phyloP scores from a whole-genome alignment of 2,329 filamentous ascomycete genomes.

The Epicoccum sorghinum region DNA sequence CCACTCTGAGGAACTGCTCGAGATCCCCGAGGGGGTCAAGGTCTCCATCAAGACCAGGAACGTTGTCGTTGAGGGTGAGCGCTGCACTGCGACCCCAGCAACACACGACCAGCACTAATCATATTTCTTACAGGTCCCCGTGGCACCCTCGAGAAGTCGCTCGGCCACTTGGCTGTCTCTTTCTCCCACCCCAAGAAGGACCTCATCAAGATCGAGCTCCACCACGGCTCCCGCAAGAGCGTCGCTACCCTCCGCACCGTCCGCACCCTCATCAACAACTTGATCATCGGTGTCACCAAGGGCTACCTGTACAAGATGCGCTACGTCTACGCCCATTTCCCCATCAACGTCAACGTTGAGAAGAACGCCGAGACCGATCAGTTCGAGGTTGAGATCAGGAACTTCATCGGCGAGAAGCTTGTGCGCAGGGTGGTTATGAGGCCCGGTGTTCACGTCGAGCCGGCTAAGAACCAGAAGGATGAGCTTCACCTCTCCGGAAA shows the following conservation, averaged over 20 bases:
- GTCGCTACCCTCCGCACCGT: conserved; percentile 98
- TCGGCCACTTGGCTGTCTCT: conserved; percentile 94
- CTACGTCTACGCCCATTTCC: conserved; percentile 99
- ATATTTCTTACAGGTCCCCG: conserved; percentile 6
- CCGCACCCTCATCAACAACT: conserved; percentile 97
- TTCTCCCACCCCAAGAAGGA: conserved; percentile 88
- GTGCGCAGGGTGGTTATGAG: conserved; percentile 91
- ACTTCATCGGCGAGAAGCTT: conserved; percentile 83
- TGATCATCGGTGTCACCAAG: conserved; percentile 98
- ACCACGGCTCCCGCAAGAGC: conserved; percentile 98
- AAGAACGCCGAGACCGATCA: conserved; percentile 91
- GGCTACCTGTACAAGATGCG: conserved; percentile 99
- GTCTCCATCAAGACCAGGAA: conserved; percentile 95
- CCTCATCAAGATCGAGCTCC: conserved; percentile 94
- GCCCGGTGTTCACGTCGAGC: conserved; percentile 85
- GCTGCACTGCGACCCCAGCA: conserved; percentile 41
- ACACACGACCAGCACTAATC: conserved; percentile 6
- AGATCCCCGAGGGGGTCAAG: conserved; percentile 97
- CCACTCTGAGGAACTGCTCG: conserved; percentile 94
- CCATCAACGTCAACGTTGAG: conserved; percentile 99
- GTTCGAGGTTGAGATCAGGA: conserved; percentile 96
- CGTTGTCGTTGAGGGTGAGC: conserved; percentile 96
- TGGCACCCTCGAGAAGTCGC: conserved; percentile 95
- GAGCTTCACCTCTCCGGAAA: conserved; percentile 93
- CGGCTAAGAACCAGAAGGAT: conserved; percentile 94